phyloP scores from a whole-genome alignment of 1,284 basidiomycete species.

The Heterobasidion occidentale region DNA sequence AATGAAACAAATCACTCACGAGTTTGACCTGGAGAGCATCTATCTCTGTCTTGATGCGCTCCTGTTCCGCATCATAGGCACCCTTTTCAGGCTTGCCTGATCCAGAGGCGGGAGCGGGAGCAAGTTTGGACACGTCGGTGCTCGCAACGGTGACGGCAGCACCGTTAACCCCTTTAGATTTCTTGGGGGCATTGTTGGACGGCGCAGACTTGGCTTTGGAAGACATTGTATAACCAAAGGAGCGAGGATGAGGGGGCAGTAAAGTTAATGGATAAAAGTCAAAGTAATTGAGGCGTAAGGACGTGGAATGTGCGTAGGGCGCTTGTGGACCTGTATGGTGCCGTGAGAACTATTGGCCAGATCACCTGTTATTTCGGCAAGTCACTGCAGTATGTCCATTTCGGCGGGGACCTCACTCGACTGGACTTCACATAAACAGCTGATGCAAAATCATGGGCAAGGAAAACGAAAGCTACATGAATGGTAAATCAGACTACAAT shows the following conservation, averaged over 20 bases:
- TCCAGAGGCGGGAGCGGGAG: slow-evolving; percentile 25
- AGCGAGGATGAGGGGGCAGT: slow-evolving; percentile 8
- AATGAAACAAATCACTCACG: slow-evolving; percentile 39
- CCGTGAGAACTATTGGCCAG: neutral
- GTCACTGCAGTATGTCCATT: neutral
- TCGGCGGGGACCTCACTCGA: too few relatives aligned
- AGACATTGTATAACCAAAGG: slow-evolving; percentile 27
- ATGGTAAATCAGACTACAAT: slow-evolving; percentile 47
- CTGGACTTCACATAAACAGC: too few relatives aligned
- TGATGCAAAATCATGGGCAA: too few relatives aligned
- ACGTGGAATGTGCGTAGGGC: slow-evolving; percentile 1
- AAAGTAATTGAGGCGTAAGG: neutral
- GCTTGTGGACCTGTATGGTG: neutral
- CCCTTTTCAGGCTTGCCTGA: slow-evolving; percentile 75
- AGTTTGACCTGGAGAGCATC: slow-evolving; percentile 73
- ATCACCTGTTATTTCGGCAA: neutral
- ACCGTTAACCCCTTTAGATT: slow-evolving; percentile 31
- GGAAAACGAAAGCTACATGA: too few relatives aligned
- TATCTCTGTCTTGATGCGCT: slow-evolving; percentile 76
- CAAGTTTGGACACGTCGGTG: slow-evolving; percentile 26
- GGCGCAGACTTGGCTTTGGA: slow-evolving; percentile 46
- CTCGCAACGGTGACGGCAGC: slow-evolving; percentile 32
- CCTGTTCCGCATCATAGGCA: slow-evolving; percentile 77
- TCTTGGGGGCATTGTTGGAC: slow-evolving; percentile 31
- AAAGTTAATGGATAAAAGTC: slow-evolving; percentile 11